phyloP scores from a whole-genome alignment of 768 basidiomycete species.

The Wakefieldia striispora region DNA sequence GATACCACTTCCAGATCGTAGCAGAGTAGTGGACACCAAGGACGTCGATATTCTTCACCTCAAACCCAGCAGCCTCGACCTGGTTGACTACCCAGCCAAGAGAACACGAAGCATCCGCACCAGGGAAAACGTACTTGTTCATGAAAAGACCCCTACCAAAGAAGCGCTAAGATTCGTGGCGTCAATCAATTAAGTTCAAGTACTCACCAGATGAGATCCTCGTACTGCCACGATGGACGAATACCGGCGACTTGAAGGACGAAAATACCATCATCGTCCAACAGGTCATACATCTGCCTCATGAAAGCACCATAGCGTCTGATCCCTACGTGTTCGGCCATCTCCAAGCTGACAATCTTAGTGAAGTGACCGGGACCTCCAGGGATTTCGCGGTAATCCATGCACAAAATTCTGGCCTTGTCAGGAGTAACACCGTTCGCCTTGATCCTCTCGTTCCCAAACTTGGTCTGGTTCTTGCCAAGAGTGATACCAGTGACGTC shows the following conservation, averaged over 20 bases:
- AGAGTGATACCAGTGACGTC: constrained; percentile 97
- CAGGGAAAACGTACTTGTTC: constrained; percentile 99
- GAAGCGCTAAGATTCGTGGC: neutral
- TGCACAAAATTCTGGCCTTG: constrained; percentile 88
- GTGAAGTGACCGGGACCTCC: constrained; percentile 71
- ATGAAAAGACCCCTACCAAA: constrained; percentile 84
- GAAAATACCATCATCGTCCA: constrained; percentile 92
- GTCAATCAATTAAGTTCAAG: neutral
- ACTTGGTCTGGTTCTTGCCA: constrained; percentile 85
- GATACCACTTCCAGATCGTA: constrained; percentile 89
- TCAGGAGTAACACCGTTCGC: constrained; percentile 70
- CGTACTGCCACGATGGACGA: constrained; percentile 95
- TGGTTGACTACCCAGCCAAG: constrained; percentile 91
- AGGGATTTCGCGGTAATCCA: constrained; percentile 91
- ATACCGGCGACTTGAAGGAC: constrained; percentile 98
- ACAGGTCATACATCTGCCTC: constrained; percentile 85
- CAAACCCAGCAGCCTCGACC: constrained; percentile 90
- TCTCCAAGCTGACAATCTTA: constrained; percentile 96
- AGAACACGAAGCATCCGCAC: constrained; percentile 94
- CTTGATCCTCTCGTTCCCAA: constrained; percentile 85
- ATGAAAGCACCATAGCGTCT: constrained; percentile 89
- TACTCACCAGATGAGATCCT: constrained; percentile 89
- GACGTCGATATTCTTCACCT: constrained; percentile 95
- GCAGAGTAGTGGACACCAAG: constrained; percentile 97
- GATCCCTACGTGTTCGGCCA: constrained; percentile 99